These are phyloP conservation scores for Gyromitra esculenta DNA, from an alignment of 2,329 filamentous ascomycete species.

Conservation along the genomic window DNA sequence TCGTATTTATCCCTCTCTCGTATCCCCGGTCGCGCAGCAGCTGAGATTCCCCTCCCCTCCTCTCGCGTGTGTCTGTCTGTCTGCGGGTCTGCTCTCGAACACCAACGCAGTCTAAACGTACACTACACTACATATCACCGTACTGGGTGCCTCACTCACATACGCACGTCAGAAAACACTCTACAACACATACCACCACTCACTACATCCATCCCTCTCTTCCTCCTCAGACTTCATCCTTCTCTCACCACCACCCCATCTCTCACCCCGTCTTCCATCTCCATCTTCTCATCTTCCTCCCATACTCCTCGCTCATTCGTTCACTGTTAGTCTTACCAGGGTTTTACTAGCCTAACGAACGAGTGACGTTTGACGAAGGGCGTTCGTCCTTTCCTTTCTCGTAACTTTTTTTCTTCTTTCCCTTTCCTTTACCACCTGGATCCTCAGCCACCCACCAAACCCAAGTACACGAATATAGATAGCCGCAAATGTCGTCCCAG, in stretches of 20 bases:
- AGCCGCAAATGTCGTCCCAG: constrained; percentile 74
- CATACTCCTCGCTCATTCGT: constrained; percentile 38
- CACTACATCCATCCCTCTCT: constrained; percentile 11
- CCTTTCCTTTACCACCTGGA: constrained; percentile 37
- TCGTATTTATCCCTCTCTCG: constrained; percentile 18
- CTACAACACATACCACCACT: constrained; percentile 47
- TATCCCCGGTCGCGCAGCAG: constrained; percentile 25
- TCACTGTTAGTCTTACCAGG: constrained; percentile 23
- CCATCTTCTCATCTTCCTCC: constrained; percentile 6
- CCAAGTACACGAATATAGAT: constrained; percentile 38
- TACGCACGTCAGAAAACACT: constrained; percentile 50
- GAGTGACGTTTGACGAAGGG: constrained; percentile 36
- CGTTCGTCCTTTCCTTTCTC: constrained; percentile 27
- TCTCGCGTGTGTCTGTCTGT: constrained; percentile 14
- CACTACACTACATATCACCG: constrained; percentile 29
- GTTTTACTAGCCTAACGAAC: constrained; percentile 29
- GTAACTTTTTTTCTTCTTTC: constrained; percentile 29
- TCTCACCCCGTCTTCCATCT: constrained; percentile 25
- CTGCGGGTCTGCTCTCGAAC: constrained; percentile 40
- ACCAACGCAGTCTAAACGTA: constrained; percentile 37
- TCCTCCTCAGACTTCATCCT: constrained; percentile 29
- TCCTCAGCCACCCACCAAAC: constrained; percentile 22
- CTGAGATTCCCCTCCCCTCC: constrained; percentile 36
- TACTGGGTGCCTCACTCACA: constrained; percentile 16
- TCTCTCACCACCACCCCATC: constrained; percentile 12